A percentile compares a stretch with the other conserved stretches of the same genome.
These are phyloP conservation scores for button mushroom (Agaricus bisporus) DNA, from an alignment of 768 basidiomycete species.

Conservation along the genomic window DNA sequence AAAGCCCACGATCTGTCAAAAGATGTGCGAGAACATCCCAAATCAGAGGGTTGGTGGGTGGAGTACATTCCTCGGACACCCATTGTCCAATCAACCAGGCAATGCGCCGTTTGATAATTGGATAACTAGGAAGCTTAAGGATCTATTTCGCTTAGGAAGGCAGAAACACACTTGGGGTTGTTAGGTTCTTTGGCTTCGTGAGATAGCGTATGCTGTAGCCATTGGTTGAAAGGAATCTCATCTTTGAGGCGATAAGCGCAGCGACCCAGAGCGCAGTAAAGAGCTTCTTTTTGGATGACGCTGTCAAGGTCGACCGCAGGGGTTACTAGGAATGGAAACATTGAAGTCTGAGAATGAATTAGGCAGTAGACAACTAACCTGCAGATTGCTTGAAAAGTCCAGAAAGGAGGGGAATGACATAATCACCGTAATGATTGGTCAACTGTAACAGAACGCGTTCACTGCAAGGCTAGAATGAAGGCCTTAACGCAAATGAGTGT, in stretches of 20 bases:
- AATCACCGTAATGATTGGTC: constrained; percentile 60
- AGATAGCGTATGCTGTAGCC: constrained; percentile 57
- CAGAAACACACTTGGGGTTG: constrained; percentile 43
- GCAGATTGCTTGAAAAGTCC: constrained; percentile 54
- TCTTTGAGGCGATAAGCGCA: constrained; percentile 60
- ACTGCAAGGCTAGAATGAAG: constrained; percentile 69
- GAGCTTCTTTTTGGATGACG: constrained; percentile 75
- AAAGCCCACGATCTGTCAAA: constrained; percentile 57
- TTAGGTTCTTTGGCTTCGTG: constrained; percentile 49
- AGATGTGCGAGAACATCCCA: constrained; percentile 84
- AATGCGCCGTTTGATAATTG: constrained; percentile 90
- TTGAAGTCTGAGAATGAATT: background rate
- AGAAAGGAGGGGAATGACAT: constrained; percentile 62
- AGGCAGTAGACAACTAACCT: constrained; percentile 32
- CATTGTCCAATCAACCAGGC: constrained; percentile 94
- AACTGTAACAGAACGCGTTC: constrained; percentile 88
- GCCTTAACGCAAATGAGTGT: background rate
- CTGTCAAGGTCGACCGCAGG: constrained; percentile 47
- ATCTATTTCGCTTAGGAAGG: background rate
- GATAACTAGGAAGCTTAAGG: constrained; percentile 47
- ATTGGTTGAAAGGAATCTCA: constrained; percentile 61
- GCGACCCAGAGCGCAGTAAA: constrained; percentile 88
- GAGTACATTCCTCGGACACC: constrained; percentile 62
- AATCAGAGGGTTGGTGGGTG: constrained; percentile 53
- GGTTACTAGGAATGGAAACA: constrained; percentile 26